Evolutionary conservation across 768 basidiomycete genomes (phyloP).

Genomic region (Pleurotus ostreatus): DNA sequence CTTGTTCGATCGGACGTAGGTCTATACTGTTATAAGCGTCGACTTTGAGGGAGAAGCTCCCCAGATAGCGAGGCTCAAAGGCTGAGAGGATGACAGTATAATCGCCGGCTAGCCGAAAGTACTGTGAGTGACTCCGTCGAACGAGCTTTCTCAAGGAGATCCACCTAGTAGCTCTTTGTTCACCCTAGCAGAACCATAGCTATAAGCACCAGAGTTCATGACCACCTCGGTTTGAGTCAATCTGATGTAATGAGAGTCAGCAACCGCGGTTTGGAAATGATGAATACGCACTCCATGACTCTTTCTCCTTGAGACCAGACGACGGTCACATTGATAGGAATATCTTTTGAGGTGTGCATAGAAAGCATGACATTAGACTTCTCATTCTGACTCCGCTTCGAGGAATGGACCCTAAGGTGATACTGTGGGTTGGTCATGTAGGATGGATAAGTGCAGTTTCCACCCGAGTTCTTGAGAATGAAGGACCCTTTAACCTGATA

Average conservation of each 20-base stretch:
- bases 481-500: conserved; percentile 57
- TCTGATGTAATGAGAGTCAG: conserved; percentile 23
- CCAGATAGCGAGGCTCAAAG: conserved; percentile 70
- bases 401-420: conserved; percentile 52
- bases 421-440: conserved; percentile 94
- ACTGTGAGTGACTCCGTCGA: background rate
- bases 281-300: conserved; percentile 63
- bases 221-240: conserved; percentile 65
- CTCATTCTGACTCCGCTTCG: conserved; percentile 15
- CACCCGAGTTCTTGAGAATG: conserved; percentile 73
- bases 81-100: conserved; percentile 85
- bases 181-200: conserved; percentile 65
- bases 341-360: conserved; percentile 54
- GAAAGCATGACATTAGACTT: conserved; percentile 42
- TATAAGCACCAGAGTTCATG: conserved; percentile 77
- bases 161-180: conserved; percentile 51
- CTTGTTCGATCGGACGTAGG: conserved; percentile 65
- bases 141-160: background rate
- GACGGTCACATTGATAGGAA: conserved; percentile 69
- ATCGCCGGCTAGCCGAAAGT: conserved; percentile 52
- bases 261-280: background rate
- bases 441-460: conserved; percentile 73
- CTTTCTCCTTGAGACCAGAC: conserved; percentile 77
- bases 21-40: conserved; percentile 62
- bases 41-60: conserved; percentile 60